Conservation (phyloP, 2,329 filamentous ascomycete genomes). For the Intubia oerlemansii region DNA sequence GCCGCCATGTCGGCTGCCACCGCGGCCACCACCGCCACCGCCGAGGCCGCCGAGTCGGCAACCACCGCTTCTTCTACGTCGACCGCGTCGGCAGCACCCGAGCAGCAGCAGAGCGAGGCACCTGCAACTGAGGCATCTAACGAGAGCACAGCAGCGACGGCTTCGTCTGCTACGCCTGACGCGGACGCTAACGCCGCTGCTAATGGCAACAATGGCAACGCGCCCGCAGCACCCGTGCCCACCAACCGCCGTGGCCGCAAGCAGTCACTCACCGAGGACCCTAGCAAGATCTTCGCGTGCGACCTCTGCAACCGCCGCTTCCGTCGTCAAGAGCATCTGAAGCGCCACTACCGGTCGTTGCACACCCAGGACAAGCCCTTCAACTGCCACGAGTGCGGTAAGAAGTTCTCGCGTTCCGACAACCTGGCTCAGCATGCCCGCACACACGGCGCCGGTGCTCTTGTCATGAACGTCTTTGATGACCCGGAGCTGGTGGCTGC, state of each 20-base stretch:
- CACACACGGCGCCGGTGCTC: slow-evolving; percentile 75
- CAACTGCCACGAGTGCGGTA: slow-evolving; percentile 90
- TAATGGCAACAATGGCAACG: slow-evolving; percentile 5
- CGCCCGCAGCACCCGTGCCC: slow-evolving; percentile 26
- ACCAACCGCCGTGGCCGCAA: slow-evolving; percentile 88
- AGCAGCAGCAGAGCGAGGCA: too few species aligned
- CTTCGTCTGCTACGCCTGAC: slow-evolving; percentile 14
- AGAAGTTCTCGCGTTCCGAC: slow-evolving; percentile 97
- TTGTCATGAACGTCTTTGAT: slow-evolving; percentile 77
- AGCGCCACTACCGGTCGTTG: slow-evolving; percentile 94
- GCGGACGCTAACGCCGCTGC: too few species aligned
- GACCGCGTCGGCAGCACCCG: slow-evolving; percentile 10
- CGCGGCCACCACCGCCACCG: too few species aligned
- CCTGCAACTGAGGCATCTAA: slow-evolving; percentile 9
- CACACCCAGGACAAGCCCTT: slow-evolving; percentile 99
- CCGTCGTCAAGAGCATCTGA: slow-evolving; percentile 93
- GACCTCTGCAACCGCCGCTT: slow-evolving; percentile 92
- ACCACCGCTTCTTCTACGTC: slow-evolving; percentile 9
- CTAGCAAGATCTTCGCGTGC: slow-evolving; percentile 95
- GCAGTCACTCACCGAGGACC: slow-evolving; percentile 93
- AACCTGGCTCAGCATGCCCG: slow-evolving; percentile 92
- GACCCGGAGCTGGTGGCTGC: slow-evolving; percentile 31
- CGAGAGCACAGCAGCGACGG: slow-evolving; percentile 6
- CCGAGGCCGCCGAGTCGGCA: not conserved
- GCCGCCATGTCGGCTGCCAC: slow-evolving; percentile 21